These are phyloP conservation scores for Citrus glauca DNA, from an alignment of 345 rosid species.

Conservation along the genomic window DNA sequence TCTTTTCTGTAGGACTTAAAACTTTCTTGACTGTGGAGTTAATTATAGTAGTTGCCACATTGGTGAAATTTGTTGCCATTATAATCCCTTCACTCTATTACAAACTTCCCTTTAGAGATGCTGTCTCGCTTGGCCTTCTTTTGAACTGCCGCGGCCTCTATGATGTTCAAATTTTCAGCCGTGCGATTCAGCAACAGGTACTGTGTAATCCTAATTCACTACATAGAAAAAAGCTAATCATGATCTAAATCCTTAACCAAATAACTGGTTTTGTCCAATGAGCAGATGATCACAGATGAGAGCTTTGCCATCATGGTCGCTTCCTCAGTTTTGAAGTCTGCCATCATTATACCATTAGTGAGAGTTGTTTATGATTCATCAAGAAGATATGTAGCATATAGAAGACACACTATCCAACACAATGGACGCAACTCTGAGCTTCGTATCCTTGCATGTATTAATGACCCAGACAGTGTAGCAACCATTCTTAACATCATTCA, in stretches of 20 bases:
- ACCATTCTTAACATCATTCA: constrained; percentile 30
- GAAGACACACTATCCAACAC: constrained; percentile 30
- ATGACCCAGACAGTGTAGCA: constrained; percentile 27
- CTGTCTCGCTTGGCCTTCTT: constrained; percentile 32
- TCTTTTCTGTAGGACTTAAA: not conserved
- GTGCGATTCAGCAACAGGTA: constrained; percentile 8
- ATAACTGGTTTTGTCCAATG: no score
- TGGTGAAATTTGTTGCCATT: constrained; percentile 19
- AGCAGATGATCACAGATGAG: constrained; percentile 14
- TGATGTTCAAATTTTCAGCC: constrained; percentile 31
- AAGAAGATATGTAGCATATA: constrained; percentile 39
- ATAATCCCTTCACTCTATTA: constrained; percentile 28
- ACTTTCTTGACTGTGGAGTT: constrained; percentile 10
- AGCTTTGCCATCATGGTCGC: constrained; percentile 26
- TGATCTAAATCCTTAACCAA: no score
- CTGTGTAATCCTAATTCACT: not conserved
- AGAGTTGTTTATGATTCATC: constrained; percentile 28
- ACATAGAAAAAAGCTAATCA: no score
- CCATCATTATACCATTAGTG: constrained; percentile 16
- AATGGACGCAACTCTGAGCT: constrained; percentile 19
- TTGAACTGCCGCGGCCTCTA: constrained; percentile 41
- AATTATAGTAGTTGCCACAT: constrained; percentile 10
- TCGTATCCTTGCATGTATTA: constrained; percentile 38
- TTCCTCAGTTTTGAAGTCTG: constrained; percentile 18
- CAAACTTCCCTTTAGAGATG: constrained; percentile 39